Evolutionary conservation across 2,329 filamentous ascomycete species (phyloP).

Genomic region (Apiospora arundinis): DNA sequence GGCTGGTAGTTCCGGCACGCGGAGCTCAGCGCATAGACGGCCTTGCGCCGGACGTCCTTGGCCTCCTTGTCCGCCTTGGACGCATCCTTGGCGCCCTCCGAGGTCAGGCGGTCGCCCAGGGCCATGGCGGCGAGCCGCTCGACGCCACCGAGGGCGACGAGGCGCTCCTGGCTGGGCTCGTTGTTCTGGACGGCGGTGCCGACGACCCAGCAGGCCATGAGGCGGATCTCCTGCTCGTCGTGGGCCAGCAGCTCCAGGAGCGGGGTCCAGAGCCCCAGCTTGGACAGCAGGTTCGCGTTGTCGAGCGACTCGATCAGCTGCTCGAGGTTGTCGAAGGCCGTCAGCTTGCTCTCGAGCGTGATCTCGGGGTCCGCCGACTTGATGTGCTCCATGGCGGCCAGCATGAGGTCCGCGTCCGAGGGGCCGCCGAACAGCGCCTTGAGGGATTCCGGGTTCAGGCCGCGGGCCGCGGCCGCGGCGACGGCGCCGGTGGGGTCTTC

Average conservation of each 20-base stretch:
- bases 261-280: constrained; percentile 80
- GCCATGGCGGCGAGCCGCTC: constrained; percentile 71
- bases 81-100: constrained; percentile 26
- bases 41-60: constrained; percentile 78
- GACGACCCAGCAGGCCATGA: constrained; percentile 92
- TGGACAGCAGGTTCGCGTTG: constrained; percentile 93
- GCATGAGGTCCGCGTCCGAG: constrained; percentile 92
- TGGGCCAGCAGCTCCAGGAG: constrained; percentile 73
- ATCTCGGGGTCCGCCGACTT: constrained; percentile 65
- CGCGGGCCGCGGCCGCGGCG: constrained; percentile 36
- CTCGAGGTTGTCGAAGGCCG: constrained; percentile 94
- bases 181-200: constrained; percentile 98
- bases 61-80: constrained; percentile 56
- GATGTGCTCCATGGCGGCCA: constrained; percentile 79
- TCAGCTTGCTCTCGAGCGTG: constrained; percentile 76
- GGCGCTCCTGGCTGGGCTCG: constrained; percentile 77
- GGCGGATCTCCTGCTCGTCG: constrained; percentile 74
- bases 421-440: constrained; percentile 80
- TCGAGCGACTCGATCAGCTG: constrained; percentile 91
- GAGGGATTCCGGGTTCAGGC: constrained; percentile 69
- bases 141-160: constrained; percentile 69
- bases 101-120: constrained; percentile 34
- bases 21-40: constrained; percentile 86
- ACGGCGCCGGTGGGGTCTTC: constrained; percentile 39
- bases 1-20: constrained; percentile 90